Percentiles rank a stretch among this genome's conserved stretches.
Conservation (phyloP, 495 filamentous ascomycete species). For the Hypoxylon fragiforme region DNA sequence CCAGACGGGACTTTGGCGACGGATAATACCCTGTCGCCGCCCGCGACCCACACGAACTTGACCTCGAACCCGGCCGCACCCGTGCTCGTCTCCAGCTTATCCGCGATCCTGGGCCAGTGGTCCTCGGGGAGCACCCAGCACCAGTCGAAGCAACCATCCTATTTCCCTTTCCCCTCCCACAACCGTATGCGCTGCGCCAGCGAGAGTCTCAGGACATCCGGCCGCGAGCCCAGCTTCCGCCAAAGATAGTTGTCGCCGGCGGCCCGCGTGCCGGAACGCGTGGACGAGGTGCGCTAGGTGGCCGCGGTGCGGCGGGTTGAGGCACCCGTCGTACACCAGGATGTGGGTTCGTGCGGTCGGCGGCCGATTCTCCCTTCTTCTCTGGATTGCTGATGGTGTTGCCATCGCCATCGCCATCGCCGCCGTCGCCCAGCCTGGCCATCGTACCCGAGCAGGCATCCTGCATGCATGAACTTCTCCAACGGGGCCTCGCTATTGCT, state of each 20-base stretch:
- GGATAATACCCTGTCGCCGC: slow-evolving; percentile 15
- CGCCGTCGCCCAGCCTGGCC: too few species aligned
- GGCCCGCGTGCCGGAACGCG: slow-evolving; percentile 12
- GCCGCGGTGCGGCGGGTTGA: slow-evolving; percentile 38
- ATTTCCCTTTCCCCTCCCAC: not conserved
- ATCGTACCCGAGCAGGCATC: not conserved
- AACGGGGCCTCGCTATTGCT: not conserved
- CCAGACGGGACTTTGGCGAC: slow-evolving; percentile 10
- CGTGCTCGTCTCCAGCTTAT: not conserved
- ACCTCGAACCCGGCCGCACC: not conserved
- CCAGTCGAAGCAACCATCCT: not conserved
- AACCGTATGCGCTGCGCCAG: slow-evolving; percentile 3
- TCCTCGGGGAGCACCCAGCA: slow-evolving; percentile 15
- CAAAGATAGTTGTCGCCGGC: slow-evolving; percentile 5
- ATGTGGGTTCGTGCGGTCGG: slow-evolving; percentile 27
- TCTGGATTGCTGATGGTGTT: too few species aligned
- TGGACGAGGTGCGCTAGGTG: slow-evolving; percentile 22
- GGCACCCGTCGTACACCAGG: slow-evolving; percentile 34
- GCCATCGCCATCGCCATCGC: too few species aligned
- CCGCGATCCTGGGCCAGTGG: not conserved
- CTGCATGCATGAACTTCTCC: not conserved
- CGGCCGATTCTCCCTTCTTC: too few species aligned
- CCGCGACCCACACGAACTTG: slow-evolving; percentile 19
- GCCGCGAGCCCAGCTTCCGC: slow-evolving; percentile 1
- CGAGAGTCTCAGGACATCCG: not conserved